Evolutionary conservation across 2,329 filamentous ascomycete species (phyloP), one percentile per base, ranked within the genome.

Genomic region (Leptographium radiaticola): DNA sequence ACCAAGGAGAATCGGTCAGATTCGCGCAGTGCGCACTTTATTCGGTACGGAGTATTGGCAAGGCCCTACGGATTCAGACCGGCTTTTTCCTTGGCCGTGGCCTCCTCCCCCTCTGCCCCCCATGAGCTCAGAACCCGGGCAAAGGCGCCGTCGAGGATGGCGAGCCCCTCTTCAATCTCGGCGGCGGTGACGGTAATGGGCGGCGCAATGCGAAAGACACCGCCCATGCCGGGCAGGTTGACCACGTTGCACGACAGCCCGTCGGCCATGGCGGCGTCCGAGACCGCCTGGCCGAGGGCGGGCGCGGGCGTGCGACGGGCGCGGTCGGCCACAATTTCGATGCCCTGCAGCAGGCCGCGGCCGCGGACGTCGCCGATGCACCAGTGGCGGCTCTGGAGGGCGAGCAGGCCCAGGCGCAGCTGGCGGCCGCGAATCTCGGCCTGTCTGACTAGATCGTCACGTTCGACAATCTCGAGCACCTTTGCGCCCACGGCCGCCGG

Each of bases 361-460:
- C 79, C 79, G 11, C 80, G 72, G 0, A 84, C 73, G 60, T 83
- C 79, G 1, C 80, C 80, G 51, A 84, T 78, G 63, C 79, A 84
- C 34, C 71, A 74, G 60, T 80, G 82, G n/a, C 71, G 70, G 20
- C 65, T 61, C 59, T 74, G 70, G 18, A 79, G 65, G 34, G 55
- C 63, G 30, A 64, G 64, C n/a, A 80, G 70, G 2, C 72, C 76
- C 0, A 61, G 66, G 55, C 72, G 73, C 4, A 83, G 65, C 25
- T 72, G 62, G 2, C 65, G 56, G 1, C 79, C 78, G 7, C 71
- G 66, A 33, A 64, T 60, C 7, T 66, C 62, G 6, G 77, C 71
- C 2, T 70, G 68, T 55, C 66, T 64, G 18, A 76, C 72, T 11
- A 84, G 65, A 20, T 71, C 65, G 56, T 83, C 79, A 1, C 79